Conservation (phyloP, 371 early-diverging fungal genomes). For the Mucor ambiguus region DNA sequence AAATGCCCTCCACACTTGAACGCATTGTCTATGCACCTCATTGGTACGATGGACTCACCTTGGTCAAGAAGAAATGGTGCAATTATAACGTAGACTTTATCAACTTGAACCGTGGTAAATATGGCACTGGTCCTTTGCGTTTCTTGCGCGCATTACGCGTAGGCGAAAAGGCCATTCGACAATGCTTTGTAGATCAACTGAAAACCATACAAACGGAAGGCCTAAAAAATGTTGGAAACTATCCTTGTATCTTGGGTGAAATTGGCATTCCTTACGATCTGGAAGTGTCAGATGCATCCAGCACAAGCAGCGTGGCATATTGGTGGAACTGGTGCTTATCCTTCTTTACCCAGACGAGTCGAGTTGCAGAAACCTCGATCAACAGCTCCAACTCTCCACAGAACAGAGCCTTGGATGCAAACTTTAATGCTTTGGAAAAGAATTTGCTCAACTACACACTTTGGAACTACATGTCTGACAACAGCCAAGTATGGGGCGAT, state of each 20-base stretch:
- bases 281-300: slow-evolving; percentile 26
- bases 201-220: slow-evolving; percentile 59
- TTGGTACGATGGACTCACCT: slow-evolving; percentile 77
- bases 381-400: slow-evolving; percentile 46
- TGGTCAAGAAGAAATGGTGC: slow-evolving; percentile 70
- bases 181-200: slow-evolving; percentile 64
- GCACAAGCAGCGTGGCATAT: background rate
- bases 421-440: slow-evolving; percentile 64
- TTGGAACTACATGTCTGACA: slow-evolving; percentile 73
- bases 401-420: slow-evolving; percentile 72
- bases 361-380: slow-evolving; percentile 2
- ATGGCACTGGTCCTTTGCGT: slow-evolving; percentile 52
- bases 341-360: background rate
- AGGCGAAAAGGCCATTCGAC: slow-evolving; percentile 62
- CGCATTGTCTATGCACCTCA: slow-evolving; percentile 72
- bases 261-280: slow-evolving; percentile 79
- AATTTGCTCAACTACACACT: slow-evolving; percentile 64
- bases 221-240: slow-evolving; percentile 40
- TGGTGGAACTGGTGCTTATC: slow-evolving; percentile 17
- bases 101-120: slow-evolving; percentile 66
- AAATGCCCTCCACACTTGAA: slow-evolving; percentile 39
- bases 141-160: slow-evolving; percentile 59
- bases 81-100: slow-evolving; percentile 69
- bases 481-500: slow-evolving; percentile 64
- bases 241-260: slow-evolving; percentile 71